These are phyloP conservation scores for Monosporozyma unispora DNA, from an alignment of 805 yeast species.

Conservation along the genomic window DNA sequence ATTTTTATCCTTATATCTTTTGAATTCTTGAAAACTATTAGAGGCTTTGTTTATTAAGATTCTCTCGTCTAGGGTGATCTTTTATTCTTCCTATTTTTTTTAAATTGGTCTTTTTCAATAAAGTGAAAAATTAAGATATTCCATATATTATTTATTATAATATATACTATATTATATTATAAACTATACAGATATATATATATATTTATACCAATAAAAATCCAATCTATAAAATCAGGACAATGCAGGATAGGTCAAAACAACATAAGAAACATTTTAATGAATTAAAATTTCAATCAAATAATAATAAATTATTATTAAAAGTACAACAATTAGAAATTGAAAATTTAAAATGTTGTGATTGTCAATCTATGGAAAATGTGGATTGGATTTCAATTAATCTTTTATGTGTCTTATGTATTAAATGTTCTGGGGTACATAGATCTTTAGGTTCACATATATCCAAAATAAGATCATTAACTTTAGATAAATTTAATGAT, in stretches of 20 bases:
- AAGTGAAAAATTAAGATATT: too few species aligned
- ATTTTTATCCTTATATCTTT: too few species aligned
- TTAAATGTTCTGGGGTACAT: slow-evolving; percentile 83
- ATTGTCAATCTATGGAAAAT: slow-evolving; percentile 51
- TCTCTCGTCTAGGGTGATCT: too few species aligned
- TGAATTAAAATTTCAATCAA: background rate
- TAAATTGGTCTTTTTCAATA: too few species aligned
- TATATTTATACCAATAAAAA: background rate
- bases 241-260: background rate
- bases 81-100: too few species aligned
- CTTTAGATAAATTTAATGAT: slow-evolving; percentile 57
- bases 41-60: too few species aligned
- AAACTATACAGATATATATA: background rate
- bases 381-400: slow-evolving; percentile 89
- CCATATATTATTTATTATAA: too few species aligned
- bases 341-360: slow-evolving; percentile 66
- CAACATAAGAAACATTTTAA: slow-evolving; percentile 4
- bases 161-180: too few species aligned
- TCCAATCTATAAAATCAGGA: background rate
- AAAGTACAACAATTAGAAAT: slow-evolving; percentile 32
- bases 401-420: slow-evolving; percentile 62
- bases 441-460: slow-evolving; percentile 77
- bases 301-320: slow-evolving; percentile 4
- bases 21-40: too few species aligned
- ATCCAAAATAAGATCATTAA: slow-evolving; percentile 68